phyloP scores from a whole-genome alignment of 208 protist species.

The Balamuthia mandrillaris region DNA sequence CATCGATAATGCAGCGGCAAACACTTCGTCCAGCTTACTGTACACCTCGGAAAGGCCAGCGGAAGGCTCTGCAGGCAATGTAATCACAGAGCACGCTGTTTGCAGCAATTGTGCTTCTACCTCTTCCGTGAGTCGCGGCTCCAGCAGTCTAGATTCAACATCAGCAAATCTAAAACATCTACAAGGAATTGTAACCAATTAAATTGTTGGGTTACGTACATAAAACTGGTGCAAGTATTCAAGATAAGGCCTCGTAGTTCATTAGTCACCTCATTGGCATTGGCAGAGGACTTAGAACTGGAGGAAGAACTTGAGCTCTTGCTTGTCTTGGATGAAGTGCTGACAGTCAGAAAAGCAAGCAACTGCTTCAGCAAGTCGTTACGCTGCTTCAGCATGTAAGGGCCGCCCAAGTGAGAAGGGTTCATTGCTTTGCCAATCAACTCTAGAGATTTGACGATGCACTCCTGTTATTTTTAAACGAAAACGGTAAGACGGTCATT shows the following conservation, averaged over 20 bases:
- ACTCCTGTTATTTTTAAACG: background rate
- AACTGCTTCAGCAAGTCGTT: conserved; percentile 46
- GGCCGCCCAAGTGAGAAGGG: background rate
- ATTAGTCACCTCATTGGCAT: background rate
- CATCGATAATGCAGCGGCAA: conserved; percentile 42
- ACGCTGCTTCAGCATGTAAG: conserved; percentile 43
- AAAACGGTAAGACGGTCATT: background rate
- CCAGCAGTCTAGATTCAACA: too few species aligned
- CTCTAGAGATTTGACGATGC: conserved; percentile 34
- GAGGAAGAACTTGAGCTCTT: background rate
- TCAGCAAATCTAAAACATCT: too few species aligned
- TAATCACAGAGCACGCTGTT: too few species aligned
- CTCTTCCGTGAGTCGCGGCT: too few species aligned
- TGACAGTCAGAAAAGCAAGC: conserved; percentile 38
- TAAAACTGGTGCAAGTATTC: background rate
- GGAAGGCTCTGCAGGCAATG: background rate
- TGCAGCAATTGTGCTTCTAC: too few species aligned
- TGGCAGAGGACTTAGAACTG: background rate
- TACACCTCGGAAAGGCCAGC: too few species aligned
- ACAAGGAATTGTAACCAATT: too few species aligned
- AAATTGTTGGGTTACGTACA: too few species aligned
- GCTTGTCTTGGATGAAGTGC: background rate
- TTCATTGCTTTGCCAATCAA: conserved; percentile 57
- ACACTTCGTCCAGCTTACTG: conserved; percentile 46
- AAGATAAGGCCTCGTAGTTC: too few species aligned